Evolutionary conservation across 345 rosid species (phyloP), one percentile per base, ranked within the genome.

Genomic region (Populus deltoides): DNA sequence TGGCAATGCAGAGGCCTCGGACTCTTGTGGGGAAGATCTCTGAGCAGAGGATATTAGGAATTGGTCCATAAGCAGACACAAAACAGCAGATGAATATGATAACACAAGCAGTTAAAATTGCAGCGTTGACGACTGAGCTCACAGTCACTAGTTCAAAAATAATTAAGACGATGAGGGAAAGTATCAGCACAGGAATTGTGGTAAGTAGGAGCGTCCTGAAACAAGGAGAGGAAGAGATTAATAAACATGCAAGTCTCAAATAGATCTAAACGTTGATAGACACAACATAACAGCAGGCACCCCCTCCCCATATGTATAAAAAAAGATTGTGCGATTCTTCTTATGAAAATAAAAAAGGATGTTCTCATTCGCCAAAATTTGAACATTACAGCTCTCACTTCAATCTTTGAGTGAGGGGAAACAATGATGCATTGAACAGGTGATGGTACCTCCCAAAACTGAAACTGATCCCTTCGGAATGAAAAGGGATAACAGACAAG

Each of bases 11-110:
- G 62, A 96, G 93, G 57, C 99, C 99, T 13, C 99, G 97, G 68
- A 96, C 97, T 78, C 97, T 89, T 16, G 98, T 96, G 1, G 99
- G 99, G 88, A 96, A 96, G 83, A 96, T 96, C 84, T 96, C 99
- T 3, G 99, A 91, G 80, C 99, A 96, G 25, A 96, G 94, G 75
- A 96, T 93, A 80, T 93, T 93, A 35, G 99, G 99, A 66, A 96
- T 89, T 7, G 99, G 98, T 9, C 99, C 99, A 39, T 92, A 93
- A 1, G 88, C 98, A 75, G 80, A 79, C 73, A 96, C 97, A 66
- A 96, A 96, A 88, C 90, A 88, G 89, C 98, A 96, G 87, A 93
- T 88, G 90, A 93, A 96, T 55, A 92, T 71, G 53, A 96, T 79
- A 2, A 96, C 99, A 45, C 99, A 93, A 7, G 82, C 25, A 1